phyloP scores from a whole-genome alignment of 2,329 filamentous ascomycete species.

The Amauroascus verrucosus region DNA sequence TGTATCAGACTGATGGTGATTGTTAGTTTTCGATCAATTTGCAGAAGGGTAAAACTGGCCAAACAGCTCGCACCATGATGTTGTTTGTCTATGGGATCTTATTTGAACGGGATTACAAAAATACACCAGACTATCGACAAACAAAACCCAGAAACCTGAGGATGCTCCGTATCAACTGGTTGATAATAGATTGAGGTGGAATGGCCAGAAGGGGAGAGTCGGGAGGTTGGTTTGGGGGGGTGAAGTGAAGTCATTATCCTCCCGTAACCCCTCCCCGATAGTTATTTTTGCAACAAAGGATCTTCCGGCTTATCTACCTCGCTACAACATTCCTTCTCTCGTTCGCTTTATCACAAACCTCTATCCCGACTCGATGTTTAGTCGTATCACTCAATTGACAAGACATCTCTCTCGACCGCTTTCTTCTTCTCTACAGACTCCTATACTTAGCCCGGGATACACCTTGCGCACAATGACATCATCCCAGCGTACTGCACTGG shows the following conservation, averaged over 20 bases:
- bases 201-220: neutral
- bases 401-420: slow-evolving; percentile 58
- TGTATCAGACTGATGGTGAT: slow-evolving; percentile 56
- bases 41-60: too few relatives aligned
- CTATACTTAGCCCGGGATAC: slow-evolving; percentile 18
- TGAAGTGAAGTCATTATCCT: neutral
- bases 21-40: neutral
- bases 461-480: slow-evolving; percentile 34
- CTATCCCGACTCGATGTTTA: slow-evolving; percentile 52
- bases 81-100: too few relatives aligned
- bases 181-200: neutral
- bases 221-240: neutral
- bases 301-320: neutral
- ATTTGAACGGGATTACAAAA: too few relatives aligned
- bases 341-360: neutral
- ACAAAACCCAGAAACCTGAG: neutral
- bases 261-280: neutral
- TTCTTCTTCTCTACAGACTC: slow-evolving; percentile 46
- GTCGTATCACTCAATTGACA: slow-evolving; percentile 60
- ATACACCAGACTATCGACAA: too few relatives aligned
- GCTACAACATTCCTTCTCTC: neutral
- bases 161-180: neutral
- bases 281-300: neutral
- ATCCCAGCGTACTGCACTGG: slow-evolving; percentile 24
- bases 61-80: slow-evolving; percentile 5